A percentile compares a stretch with the other conserved stretches of the same genome.
phyloP scores from a whole-genome alignment of 768 basidiomycete species.

The Hypholoma fasciculare region DNA sequence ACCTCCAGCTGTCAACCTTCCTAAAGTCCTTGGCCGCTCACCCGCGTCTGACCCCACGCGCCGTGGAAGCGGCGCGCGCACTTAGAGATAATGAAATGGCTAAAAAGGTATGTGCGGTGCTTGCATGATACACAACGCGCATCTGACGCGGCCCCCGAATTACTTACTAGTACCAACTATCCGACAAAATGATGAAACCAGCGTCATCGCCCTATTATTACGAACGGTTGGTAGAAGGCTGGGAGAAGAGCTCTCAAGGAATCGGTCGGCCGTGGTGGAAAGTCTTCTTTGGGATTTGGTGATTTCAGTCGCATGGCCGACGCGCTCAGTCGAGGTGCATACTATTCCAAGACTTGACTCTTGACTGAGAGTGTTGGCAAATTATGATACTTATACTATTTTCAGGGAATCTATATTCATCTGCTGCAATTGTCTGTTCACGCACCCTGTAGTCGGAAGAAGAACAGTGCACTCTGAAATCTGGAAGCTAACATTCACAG shows the following conservation, averaged over 20 bases:
- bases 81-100: slow-evolving; percentile 55
- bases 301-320: slow-evolving; percentile 11
- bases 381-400: too few species aligned
- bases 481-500: too few species aligned
- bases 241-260: slow-evolving; percentile 75
- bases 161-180: slow-evolving; percentile 63
- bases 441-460: too few species aligned
- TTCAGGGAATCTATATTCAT: too few species aligned
- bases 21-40: slow-evolving; percentile 65
- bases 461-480: too few species aligned
- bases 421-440: too few species aligned
- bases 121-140: slow-evolving; percentile 7
- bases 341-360: too few species aligned
- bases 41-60: slow-evolving; percentile 61
- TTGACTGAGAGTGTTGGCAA: too few species aligned
- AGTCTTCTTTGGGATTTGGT: slow-evolving; percentile 78
- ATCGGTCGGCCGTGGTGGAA: slow-evolving; percentile 85
- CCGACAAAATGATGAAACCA: slow-evolving; percentile 63
- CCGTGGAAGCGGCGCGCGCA: slow-evolving; percentile 59
- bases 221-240: slow-evolving; percentile 68
- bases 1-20: slow-evolving; percentile 69
- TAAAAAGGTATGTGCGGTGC: slow-evolving; percentile 49
- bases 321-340: too few species aligned
- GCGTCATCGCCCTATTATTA: slow-evolving; percentile 76
- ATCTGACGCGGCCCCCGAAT: slow-evolving; percentile 6